These are phyloP conservation scores for Rhodosporidiobolus sp. DNA, from an alignment of 768 basidiomycete genomes.

Conservation along the genomic window DNA sequence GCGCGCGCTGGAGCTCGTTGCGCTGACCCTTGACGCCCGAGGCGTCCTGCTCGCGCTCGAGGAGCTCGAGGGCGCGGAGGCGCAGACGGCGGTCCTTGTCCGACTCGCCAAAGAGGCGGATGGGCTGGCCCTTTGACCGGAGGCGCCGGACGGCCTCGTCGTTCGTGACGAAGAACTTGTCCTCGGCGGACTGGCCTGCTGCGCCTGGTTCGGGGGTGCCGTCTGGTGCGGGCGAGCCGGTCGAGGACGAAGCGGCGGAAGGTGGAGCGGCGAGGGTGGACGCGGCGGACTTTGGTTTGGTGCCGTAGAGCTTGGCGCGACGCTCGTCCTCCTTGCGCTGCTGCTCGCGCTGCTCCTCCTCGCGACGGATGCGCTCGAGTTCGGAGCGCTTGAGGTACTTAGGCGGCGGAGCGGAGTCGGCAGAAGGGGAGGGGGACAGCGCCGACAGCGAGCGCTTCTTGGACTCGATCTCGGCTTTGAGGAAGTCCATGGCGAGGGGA, in stretches of 20 bases:
- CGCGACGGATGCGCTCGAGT: slow-evolving; percentile 65
- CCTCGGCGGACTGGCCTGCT: slow-evolving; percentile 47
- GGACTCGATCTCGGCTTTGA: slow-evolving; percentile 76
- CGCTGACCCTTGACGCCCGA: slow-evolving; percentile 63
- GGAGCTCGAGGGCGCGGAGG: slow-evolving; percentile 86
- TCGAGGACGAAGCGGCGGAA: slow-evolving; percentile 19
- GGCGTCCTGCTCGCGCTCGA: slow-evolving; percentile 79
- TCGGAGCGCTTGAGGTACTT: slow-evolving; percentile 93
- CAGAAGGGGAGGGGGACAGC: slow-evolving; percentile 44
- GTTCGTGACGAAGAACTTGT: slow-evolving; percentile 80
- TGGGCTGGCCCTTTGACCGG: slow-evolving; percentile 86
- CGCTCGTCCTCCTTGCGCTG: slow-evolving; percentile 53
- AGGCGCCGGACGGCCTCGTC: slow-evolving; percentile 87
- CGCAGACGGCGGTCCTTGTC: slow-evolving; percentile 90
- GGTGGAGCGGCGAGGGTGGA: slow-evolving; percentile 4
- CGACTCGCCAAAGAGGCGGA: slow-evolving; percentile 87
- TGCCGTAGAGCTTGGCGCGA: slow-evolving; percentile 46
- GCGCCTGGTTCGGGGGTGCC: slow-evolving; percentile 41
- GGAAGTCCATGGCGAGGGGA: slow-evolving; percentile 74
- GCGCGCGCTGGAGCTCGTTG: slow-evolving; percentile 74
- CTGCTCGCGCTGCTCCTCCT: slow-evolving; percentile 52
- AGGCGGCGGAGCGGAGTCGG: slow-evolving; percentile 50
- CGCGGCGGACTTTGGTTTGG: slow-evolving; percentile 33
- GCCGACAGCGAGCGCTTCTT: slow-evolving; percentile 72
- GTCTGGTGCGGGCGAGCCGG: slow-evolving; percentile 33